phyloP scores from a whole-genome alignment of 2,329 filamentous ascomycete species.

The Pestalotiopsis sp. region DNA sequence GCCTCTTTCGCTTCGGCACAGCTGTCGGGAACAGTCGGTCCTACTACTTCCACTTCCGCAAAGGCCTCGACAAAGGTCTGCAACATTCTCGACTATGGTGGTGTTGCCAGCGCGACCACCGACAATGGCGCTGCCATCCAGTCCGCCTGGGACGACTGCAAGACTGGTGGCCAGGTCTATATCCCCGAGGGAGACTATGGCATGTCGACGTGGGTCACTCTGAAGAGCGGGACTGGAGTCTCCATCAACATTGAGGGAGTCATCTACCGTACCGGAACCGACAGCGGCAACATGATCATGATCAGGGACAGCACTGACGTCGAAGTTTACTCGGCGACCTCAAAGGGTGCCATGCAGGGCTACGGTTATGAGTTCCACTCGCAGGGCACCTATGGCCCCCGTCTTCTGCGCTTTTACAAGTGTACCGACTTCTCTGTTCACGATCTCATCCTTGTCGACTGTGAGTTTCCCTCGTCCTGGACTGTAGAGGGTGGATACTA shows the following conservation, averaged over 20 bases:
- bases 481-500: not conserved
- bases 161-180: constrained; percentile 41
- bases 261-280: constrained; percentile 19
- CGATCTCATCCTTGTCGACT: constrained; percentile 45
- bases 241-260: constrained; percentile 41
- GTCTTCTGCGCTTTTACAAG: constrained; percentile 43
- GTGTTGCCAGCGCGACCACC: constrained; percentile 44
- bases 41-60: constrained; percentile 33
- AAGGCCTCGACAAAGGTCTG: constrained; percentile 37
- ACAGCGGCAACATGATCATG: constrained; percentile 18
- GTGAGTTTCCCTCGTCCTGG: constrained; percentile 22
- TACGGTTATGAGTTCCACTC: constrained; percentile 46
- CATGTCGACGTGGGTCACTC: constrained; percentile 16
- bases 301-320: constrained; percentile 36
- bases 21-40: constrained; percentile 47
- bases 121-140: constrained; percentile 35
- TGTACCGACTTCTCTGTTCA: constrained; percentile 46
- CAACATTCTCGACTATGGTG: constrained; percentile 51
- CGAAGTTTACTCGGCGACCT: constrained; percentile 41
- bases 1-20: constrained; percentile 19
- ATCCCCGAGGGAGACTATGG: constrained; percentile 20
- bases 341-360: constrained; percentile 48
- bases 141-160: constrained; percentile 37
- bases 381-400: constrained; percentile 33
- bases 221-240: constrained; percentile 14